Percentiles rank a stretch among this genome's conserved stretches.
These are phyloP conservation scores for Auricularia sp. DNA, from an alignment of 768 basidiomycete genomes.

Conservation along the genomic window DNA sequence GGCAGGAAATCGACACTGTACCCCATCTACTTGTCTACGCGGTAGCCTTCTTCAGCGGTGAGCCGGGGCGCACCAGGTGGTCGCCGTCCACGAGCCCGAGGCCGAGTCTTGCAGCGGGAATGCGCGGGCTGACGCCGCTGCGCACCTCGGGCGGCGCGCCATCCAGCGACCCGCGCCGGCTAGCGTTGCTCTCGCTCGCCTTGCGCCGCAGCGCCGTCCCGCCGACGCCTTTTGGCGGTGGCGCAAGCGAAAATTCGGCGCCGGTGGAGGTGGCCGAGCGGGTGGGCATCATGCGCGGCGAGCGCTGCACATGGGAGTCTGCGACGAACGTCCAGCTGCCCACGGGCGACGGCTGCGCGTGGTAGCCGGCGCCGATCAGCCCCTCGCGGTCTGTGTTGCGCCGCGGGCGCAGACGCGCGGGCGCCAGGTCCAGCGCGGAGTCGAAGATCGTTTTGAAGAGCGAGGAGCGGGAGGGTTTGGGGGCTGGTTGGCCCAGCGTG, in stretches of 20 bases:
- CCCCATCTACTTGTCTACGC: neutral
- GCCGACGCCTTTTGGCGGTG: neutral
- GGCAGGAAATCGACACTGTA: too few relatives aligned
- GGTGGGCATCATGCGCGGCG: neutral
- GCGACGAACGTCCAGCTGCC: neutral
- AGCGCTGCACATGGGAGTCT: neutral
- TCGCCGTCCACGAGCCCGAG: neutral
- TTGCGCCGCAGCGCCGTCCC: neutral
- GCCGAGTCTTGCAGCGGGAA: neutral
- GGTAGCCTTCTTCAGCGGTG: neutral
- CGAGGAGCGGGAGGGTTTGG: conserved; percentile 31
- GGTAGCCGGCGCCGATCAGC: neutral
- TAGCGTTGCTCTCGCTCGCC: neutral
- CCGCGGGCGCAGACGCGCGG: neutral
- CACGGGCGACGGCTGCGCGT: neutral
- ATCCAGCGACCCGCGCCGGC: neutral
- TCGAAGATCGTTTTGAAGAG: conserved; percentile 14
- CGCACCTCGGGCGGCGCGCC: neutral
- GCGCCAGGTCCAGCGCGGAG: neutral
- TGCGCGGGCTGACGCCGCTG: neutral
- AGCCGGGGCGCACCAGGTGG: neutral
- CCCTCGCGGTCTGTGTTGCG: neutral
- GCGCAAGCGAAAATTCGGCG: neutral
- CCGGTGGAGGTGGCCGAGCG: neutral
- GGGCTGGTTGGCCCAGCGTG: conserved; percentile 41